Conservation (phyloP, 345 rosid genomes). For the Geranium rotundifolium region DNA sequence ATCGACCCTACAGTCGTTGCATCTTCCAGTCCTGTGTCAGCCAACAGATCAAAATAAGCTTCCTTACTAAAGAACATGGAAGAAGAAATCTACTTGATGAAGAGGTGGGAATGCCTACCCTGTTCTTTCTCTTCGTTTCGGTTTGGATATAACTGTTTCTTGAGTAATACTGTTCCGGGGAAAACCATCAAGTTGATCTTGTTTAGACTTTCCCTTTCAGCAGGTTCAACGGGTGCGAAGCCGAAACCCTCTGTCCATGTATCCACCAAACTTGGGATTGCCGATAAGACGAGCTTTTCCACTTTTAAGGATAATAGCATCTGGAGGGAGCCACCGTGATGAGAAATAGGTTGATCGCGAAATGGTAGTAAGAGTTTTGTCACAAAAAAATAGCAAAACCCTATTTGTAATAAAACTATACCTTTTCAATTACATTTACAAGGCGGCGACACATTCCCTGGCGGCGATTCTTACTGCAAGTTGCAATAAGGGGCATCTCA, state of each 20-base stretch:
- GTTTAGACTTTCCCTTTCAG: constrained; percentile 47
- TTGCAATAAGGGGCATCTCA: constrained; percentile 97
- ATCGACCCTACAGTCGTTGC: background rate
- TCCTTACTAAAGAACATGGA: background rate
- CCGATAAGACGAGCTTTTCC: constrained; percentile 77
- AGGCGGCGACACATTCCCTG: constrained; percentile 90
- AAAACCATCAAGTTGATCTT: constrained; percentile 73
- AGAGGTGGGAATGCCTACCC: constrained; percentile 19
- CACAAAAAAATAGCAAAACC: too few relatives aligned
- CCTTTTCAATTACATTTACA: constrained; percentile 78
- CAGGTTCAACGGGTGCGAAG: constrained; percentile 41
- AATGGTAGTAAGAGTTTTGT: background rate
- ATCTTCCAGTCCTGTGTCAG: background rate
- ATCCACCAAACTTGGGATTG: constrained; percentile 68
- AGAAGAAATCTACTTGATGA: background rate
- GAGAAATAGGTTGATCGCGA: background rate
- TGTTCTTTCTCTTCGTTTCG: constrained; percentile 17
- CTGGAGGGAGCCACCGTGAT: constrained; percentile 19
- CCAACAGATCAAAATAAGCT: background rate
- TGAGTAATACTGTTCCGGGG: constrained; percentile 68
- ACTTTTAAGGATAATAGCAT: constrained; percentile 64
- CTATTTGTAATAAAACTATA: constrained; percentile 8
- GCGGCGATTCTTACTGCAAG: constrained; percentile 76
- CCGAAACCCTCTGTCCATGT: constrained; percentile 90
- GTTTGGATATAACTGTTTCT: constrained; percentile 33